These are phyloP conservation scores for Aspergillus panamensis DNA, from an alignment of 495 filamentous ascomycete genomes.

Conservation along the genomic window DNA sequence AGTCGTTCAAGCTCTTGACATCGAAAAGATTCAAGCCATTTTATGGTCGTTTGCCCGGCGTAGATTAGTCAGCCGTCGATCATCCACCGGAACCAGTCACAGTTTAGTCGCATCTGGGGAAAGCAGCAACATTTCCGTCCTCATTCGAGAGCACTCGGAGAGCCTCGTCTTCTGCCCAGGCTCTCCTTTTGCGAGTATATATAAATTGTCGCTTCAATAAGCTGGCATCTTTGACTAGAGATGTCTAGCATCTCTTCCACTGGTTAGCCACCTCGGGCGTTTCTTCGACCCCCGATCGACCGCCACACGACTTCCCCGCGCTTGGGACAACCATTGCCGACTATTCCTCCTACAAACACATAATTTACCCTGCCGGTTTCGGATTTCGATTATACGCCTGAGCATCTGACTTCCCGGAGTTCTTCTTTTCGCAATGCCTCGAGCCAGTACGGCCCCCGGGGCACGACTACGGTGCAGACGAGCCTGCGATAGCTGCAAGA, in stretches of 20 bases:
- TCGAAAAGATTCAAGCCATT: neutral
- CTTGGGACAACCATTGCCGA: neutral
- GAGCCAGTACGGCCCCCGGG: constrained; percentile 34
- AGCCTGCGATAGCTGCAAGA: constrained; percentile 75
- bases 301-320: constrained; percentile 8
- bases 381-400: neutral
- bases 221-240: neutral
- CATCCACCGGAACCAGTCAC: constrained; percentile 1
- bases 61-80: constrained; percentile 15
- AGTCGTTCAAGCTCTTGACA: too few species aligned
- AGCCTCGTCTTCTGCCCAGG: neutral
- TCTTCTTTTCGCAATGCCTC: constrained; percentile 29
- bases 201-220: neutral
- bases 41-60: neutral
- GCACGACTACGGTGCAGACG: constrained; percentile 40
- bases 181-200: neutral
- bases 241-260: neutral
- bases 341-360: neutral
- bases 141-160: neutral
- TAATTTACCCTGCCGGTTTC: neutral
- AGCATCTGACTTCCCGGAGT: neutral
- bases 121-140: neutral
- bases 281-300: neutral
- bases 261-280: constrained; percentile 6
- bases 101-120: constrained; percentile 10